Conservation (phyloP, 306 rosid genomes). For the peach (Prunus persica) region Prunus_persica_NCBIv2 NC_034014.1:29563501-29564000, state of each 20-base stretch:
- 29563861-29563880: conserved; percentile 33
- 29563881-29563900: conserved; percentile 32
- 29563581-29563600: conserved; percentile 50
- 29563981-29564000: conserved; percentile 32
- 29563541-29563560: conserved; percentile 64
- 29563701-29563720: conserved; percentile 40
- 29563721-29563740: conserved; percentile 34
- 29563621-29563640: conserved; percentile 51
- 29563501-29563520: conserved; percentile 51
- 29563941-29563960: conserved; percentile 51
- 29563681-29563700: conserved; percentile 29
- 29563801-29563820: conserved; percentile 50
- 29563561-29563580: conserved; percentile 58
- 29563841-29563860: conserved; percentile 42
- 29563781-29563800: conserved; percentile 30
- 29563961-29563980: conserved; percentile 42
- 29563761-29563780: conserved; percentile 41
- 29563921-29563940: conserved; percentile 26
- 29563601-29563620: conserved; percentile 42
- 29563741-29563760: conserved; percentile 47
- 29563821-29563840: conserved; percentile 40
- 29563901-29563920: conserved; percentile 37
- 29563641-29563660: conserved; percentile 51
- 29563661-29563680: conserved; percentile 51
- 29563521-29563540: conserved; percentile 47